Evolutionary conservation across 306 rosid species (phyloP).

Genomic region (Fragaria vesca): DNA sequence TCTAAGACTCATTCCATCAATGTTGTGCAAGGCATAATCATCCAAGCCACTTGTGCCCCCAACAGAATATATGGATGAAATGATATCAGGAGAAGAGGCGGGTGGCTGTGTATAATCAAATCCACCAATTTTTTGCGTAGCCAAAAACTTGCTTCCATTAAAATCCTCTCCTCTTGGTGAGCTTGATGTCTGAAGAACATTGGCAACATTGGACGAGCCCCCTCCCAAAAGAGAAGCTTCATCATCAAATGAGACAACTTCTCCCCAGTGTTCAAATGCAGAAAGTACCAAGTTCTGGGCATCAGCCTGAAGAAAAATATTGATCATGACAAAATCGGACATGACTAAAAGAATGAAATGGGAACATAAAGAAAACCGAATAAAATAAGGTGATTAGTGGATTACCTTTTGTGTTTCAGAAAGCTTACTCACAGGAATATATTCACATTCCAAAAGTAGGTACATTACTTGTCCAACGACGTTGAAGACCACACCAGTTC

Average conservation of each 20-base stretch:
- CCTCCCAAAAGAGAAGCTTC: slow-evolving; percentile 55
- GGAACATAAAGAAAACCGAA: slow-evolving; percentile 7
- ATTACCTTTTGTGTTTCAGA: slow-evolving; percentile 81
- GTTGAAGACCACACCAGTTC: slow-evolving; percentile 78
- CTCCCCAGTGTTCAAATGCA: slow-evolving; percentile 59
- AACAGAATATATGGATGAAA: slow-evolving; percentile 69
- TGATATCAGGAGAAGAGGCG: slow-evolving; percentile 73
- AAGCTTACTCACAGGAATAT: slow-evolving; percentile 62
- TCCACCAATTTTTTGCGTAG: slow-evolving; percentile 52
- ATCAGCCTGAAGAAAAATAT: slow-evolving; percentile 54
- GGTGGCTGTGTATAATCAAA: slow-evolving; percentile 56
- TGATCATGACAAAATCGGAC: slow-evolving; percentile 26
- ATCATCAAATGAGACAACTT: slow-evolving; percentile 53
- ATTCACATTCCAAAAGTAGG: slow-evolving; percentile 60
- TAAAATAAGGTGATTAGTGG: slow-evolving; percentile 24
- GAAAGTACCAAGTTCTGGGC: slow-evolving; percentile 59
- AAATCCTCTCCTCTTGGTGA: slow-evolving; percentile 63
- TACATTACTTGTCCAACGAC: slow-evolving; percentile 84
- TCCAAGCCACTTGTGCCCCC: slow-evolving; percentile 62
- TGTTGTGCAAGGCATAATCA: slow-evolving; percentile 56
- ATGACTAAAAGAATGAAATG: slow-evolving; percentile 4
- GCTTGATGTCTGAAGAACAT: slow-evolving; percentile 40
- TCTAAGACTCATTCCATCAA: slow-evolving; percentile 57
- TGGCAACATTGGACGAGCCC: slow-evolving; percentile 47
- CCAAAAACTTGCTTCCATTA: slow-evolving; percentile 59